Base-by-base conservation (phyloP, 805 yeast genomes). In the Monosporozyma servazzii region DNA sequence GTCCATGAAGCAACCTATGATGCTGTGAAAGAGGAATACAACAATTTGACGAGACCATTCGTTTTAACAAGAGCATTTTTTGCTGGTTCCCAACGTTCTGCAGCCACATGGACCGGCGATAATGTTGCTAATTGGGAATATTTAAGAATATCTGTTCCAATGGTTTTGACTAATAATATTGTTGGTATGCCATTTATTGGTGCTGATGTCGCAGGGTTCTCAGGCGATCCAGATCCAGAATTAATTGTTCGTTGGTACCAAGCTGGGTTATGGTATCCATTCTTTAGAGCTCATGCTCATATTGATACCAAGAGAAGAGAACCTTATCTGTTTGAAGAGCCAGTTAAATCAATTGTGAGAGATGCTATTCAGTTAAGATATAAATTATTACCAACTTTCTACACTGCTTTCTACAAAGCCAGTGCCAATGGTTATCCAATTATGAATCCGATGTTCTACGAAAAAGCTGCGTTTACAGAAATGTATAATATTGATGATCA, bases 81-180 rank as follows among this genome's bases (percentile, higher is more conserved):
- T 64, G 78, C 97, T 0, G 99, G 99, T 0, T 87, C 96, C 2
- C 98, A 93, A 68, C 76, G 90, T 58, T 75, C 93, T 0, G 82
- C 93, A 0, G 96, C 98, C 0, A 84, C 86, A 80, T 93, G 99
- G 99, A 88, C 96, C 0, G 99, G 99, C 45, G 99, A 93, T 66
- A 93, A 91, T 66, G 84, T 80, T 77, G 88, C 96, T 2, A 83
- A 77, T 57, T 93, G 99, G 99, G 93, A 84, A 55, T 86, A 88
- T 61, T 73, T 93, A 54, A 75, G 77, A 58, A 75, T 79, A 5
- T 87, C 96, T 0, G 76, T 88, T 45, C 96, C 98, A 6, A 90
- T 89, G 96, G 67, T 88, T 15, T 72, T 93, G 53, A 86, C 95
- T 3, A 77, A 83, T 56, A 88, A 89, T 46, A 71, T 87, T 29